phyloP scores from a whole-genome alignment of 2,329 filamentous ascomycete species.

The Escovopsis sp. region DNA sequence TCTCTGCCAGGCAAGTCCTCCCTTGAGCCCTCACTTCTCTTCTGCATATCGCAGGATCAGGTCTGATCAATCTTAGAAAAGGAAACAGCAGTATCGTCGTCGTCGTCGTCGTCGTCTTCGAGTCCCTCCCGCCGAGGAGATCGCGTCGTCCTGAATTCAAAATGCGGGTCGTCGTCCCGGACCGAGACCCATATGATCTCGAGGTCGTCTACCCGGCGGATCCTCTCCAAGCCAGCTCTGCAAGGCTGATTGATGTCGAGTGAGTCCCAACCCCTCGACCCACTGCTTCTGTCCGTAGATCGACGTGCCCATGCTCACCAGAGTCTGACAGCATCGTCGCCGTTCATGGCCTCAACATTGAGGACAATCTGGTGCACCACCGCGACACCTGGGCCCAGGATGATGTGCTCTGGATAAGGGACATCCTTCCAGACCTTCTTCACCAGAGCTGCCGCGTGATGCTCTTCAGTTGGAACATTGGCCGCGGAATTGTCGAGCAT shows the following conservation, averaged over 20 bases:
- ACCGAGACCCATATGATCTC: too few species aligned
- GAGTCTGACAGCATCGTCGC: constrained; percentile 1
- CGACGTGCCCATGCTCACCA: not conserved
- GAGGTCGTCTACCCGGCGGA: too few species aligned
- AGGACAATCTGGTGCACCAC: not conserved
- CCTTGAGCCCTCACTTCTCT: too few species aligned
- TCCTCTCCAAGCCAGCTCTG: too few species aligned
- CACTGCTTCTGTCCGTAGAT: not conserved
- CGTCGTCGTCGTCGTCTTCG: too few species aligned
- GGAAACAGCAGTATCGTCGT: too few species aligned
- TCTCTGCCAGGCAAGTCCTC: too few species aligned
- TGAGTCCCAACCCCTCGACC: not conserved
- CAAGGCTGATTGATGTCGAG: not conserved
- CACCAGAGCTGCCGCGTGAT: constrained; percentile 2
- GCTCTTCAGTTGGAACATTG: constrained; percentile 5
- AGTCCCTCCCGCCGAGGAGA: too few species aligned
- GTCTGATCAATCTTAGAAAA: too few species aligned
- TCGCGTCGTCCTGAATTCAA: too few species aligned
- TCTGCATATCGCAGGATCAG: too few species aligned
- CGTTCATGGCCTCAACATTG: constrained; percentile 5
- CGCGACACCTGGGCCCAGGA: constrained; percentile 2
- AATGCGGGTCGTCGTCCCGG: too few species aligned
- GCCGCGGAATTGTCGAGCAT: not conserved
- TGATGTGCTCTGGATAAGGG: constrained; percentile 2
- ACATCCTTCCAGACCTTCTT: constrained; percentile 1